Conservation (phyloP, 2,329 filamentous ascomycete species). For the Aspergillus sp. region DNA sequence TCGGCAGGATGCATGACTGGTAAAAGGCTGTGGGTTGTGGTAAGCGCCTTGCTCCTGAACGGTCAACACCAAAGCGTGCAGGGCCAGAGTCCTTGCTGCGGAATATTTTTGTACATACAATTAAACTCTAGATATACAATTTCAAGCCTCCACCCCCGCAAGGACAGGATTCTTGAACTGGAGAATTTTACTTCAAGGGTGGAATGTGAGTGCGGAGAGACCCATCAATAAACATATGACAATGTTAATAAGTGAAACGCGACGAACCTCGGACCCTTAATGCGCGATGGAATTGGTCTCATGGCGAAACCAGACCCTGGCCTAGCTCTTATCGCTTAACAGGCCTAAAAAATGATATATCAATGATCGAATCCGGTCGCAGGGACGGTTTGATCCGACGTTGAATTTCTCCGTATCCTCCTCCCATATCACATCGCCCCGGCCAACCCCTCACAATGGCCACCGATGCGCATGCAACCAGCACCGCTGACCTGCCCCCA, state of each 20-base stretch:
- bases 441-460: slow-evolving; percentile 6
- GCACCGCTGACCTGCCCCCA: slow-evolving; percentile 12
- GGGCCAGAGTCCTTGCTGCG: not conserved
- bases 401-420: not conserved
- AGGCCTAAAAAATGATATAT: not conserved
- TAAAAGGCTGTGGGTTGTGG: not conserved
- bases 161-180: not conserved
- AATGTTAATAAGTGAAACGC: not conserved
- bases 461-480: slow-evolving; percentile 7
- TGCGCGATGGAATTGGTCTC: not conserved
- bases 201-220: slow-evolving; percentile 4
- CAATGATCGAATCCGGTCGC: not conserved
- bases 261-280: not conserved
- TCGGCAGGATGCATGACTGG: not conserved
- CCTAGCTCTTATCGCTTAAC: not conserved
- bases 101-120: not conserved
- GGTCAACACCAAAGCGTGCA: not conserved
- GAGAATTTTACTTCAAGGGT: not conserved
- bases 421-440: not conserved
- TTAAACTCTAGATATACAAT: not conserved
- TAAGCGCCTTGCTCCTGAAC: not conserved
- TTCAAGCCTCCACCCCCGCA: not conserved
- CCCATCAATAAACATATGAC: slow-evolving; percentile 3
- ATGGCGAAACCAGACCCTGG: not conserved
- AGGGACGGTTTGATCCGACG: not conserved